Percentiles rank a stretch among this genome's conserved stretches.
phyloP scores from a whole-genome alignment of 2,329 filamentous ascomycete genomes.

The Rhytidhysteron rufulum region DNA sequence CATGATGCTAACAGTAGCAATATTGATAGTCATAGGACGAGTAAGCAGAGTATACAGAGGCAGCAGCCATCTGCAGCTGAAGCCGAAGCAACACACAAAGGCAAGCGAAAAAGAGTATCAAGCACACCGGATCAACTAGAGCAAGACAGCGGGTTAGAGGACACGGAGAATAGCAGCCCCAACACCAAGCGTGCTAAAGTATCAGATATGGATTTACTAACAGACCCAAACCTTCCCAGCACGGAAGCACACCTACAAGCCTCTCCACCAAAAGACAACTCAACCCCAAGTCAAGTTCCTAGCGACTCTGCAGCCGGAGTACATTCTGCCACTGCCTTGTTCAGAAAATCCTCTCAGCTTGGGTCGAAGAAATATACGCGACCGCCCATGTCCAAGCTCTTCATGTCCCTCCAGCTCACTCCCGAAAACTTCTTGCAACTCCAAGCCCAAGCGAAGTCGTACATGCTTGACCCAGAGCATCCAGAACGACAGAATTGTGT shows the following conservation, averaged over 20 bases:
- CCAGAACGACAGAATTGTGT: slow-evolving; percentile 56
- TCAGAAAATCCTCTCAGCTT: slow-evolving; percentile 39
- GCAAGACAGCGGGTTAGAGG: slow-evolving; percentile 1
- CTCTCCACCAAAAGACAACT: slow-evolving; percentile 4
- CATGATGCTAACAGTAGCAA: slow-evolving; percentile 6
- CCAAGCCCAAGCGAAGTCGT: slow-evolving; percentile 53
- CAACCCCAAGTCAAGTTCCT: background rate
- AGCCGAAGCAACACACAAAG: too few relatives aligned
- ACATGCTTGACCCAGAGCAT: slow-evolving; percentile 54
- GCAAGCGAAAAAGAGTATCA: slow-evolving; percentile 24
- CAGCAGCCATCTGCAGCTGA: slow-evolving; percentile 6
- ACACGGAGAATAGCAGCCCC: slow-evolving; percentile 6
- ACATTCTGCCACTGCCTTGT: slow-evolving; percentile 51
- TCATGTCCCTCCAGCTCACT: slow-evolving; percentile 52
- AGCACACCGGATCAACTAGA: slow-evolving; percentile 9
- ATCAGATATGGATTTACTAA: slow-evolving; percentile 9
- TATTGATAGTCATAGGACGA: background rate
- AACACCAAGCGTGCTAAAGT: slow-evolving; percentile 19
- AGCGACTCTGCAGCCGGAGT: slow-evolving; percentile 42
- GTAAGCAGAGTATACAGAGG: background rate
- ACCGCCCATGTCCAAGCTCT: slow-evolving; percentile 56
- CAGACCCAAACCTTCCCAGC: slow-evolving; percentile 11
- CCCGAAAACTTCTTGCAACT: slow-evolving; percentile 55
- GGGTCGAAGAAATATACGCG: slow-evolving; percentile 55
- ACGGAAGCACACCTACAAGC: slow-evolving; percentile 6